Conservation (phyloP, 768 basidiomycete genomes). For the Calocybe cyanea region DNA sequence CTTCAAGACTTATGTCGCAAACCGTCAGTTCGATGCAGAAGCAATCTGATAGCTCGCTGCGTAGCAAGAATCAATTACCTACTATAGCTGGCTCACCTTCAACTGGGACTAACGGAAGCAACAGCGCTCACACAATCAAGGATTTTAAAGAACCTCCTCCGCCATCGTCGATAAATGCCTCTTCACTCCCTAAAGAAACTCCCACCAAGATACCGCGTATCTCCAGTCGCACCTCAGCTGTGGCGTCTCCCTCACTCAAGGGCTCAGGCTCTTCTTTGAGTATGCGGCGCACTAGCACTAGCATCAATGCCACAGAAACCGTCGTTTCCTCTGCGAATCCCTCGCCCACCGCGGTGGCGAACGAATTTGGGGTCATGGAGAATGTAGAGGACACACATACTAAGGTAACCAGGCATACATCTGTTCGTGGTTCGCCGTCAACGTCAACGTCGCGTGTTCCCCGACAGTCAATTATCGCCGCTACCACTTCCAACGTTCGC, state of each 20-base stretch:
- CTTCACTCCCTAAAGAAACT: constrained; percentile 68
- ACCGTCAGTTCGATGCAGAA: constrained; percentile 87
- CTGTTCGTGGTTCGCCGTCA: constrained; percentile 65
- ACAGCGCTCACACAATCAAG: constrained; percentile 43
- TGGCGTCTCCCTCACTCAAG: constrained; percentile 67
- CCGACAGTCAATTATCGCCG: constrained; percentile 55
- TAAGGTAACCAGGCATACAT: constrained; percentile 50
- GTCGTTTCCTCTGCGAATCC: constrained; percentile 54
- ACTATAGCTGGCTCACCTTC: constrained; percentile 95
- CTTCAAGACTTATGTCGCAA: constrained; percentile 69
- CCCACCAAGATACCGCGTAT: constrained; percentile 94
- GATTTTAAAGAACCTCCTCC: constrained; percentile 52
- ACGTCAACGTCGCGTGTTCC: constrained; percentile 56
- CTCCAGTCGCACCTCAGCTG: constrained; percentile 77
- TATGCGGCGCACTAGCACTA: constrained; percentile 67
- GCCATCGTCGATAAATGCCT: constrained; percentile 46
- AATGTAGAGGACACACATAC: constrained; percentile 45
- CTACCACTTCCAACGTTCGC: constrained; percentile 45
- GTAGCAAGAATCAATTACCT: constrained; percentile 72
- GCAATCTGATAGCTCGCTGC: constrained; percentile 78
- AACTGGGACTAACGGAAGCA: constrained; percentile 58
- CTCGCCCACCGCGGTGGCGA: constrained; percentile 56
- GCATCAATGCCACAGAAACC: constrained; percentile 50
- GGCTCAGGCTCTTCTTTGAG: constrained; percentile 45
- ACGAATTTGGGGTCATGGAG: constrained; percentile 84